Percentiles rank a stretch among this genome's conserved stretches.
phyloP scores from a whole-genome alignment of 2,329 filamentous ascomycete genomes.

The Talaromyces pinophilus region DNA sequence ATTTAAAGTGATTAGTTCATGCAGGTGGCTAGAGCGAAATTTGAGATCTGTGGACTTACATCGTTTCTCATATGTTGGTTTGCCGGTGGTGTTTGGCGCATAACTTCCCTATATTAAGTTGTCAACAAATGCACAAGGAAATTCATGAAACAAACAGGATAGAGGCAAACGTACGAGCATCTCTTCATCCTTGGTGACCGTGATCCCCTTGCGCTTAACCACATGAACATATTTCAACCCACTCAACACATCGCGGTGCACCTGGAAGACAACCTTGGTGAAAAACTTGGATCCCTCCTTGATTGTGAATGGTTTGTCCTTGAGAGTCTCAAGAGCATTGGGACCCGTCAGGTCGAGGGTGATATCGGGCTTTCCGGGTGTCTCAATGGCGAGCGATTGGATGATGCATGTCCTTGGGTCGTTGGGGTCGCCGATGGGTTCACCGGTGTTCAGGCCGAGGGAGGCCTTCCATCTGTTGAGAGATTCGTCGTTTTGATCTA shows the following conservation, averaged over 20 bases:
- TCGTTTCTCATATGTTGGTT: conserved; percentile 82
- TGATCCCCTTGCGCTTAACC: conserved; percentile 84
- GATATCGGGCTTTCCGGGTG: conserved; percentile 78
- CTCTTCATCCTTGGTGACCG: conserved; percentile 89
- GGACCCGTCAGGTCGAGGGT: conserved; percentile 80
- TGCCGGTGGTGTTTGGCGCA: conserved; percentile 86
- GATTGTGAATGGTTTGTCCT: conserved; percentile 93
- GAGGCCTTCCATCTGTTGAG: conserved; percentile 98
- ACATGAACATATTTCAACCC: conserved; percentile 95
- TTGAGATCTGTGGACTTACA: conserved; percentile 61
- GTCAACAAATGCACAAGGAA: background rate
- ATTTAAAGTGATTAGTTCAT: background rate
- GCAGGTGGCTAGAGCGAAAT: background rate
- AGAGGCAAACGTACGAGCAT: conserved; percentile 74
- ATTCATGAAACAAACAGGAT: background rate
- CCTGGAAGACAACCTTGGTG: conserved; percentile 92
- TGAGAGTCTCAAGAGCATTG: conserved; percentile 73
- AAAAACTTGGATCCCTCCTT: conserved; percentile 93
- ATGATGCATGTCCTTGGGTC: conserved; percentile 93
- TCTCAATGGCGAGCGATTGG: conserved; percentile 83
- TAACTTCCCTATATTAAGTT: conserved; percentile 71
- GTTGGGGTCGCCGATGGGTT: conserved; percentile 70
- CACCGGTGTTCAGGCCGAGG: conserved; percentile 75
- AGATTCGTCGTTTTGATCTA: conserved; percentile 77
- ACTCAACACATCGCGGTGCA: conserved; percentile 94